Conservation (phyloP, 176 grass and related monocot genomes). For the Tillandsia leiboldiana region DNA sequence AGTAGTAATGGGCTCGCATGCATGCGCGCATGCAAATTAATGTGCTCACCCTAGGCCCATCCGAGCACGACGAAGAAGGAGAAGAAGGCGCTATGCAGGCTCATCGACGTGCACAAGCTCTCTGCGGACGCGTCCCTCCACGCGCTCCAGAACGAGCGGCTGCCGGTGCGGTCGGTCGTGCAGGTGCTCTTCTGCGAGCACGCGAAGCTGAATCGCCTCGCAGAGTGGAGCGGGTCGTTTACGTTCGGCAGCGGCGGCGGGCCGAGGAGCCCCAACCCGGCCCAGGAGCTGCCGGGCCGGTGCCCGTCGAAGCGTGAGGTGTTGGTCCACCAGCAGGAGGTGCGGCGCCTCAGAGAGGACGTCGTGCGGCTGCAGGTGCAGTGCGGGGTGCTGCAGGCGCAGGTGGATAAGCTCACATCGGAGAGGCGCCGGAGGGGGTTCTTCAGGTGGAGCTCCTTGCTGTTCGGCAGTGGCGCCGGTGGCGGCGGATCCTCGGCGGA, state of each 20-base stretch:
- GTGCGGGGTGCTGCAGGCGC: conserved; percentile 67
- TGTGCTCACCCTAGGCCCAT: conserved; percentile 40
- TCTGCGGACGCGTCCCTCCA: conserved; percentile 70
- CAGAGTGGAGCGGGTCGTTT: conserved; percentile 71
- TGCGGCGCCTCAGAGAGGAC: conserved; percentile 74
- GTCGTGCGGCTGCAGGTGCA: conserved; percentile 73
- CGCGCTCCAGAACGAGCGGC: conserved; percentile 87
- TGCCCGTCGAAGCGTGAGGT: conserved; percentile 82
- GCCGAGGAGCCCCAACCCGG: conserved; percentile 41
- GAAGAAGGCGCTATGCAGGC: conserved; percentile 46
- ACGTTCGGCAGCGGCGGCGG: not conserved
- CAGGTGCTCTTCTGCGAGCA: conserved; percentile 97
- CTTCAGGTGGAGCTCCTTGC: conserved; percentile 77
- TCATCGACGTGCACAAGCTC: conserved; percentile 84
- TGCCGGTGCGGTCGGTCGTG: conserved; percentile 74
- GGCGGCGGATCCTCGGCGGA: conserved; percentile 3
- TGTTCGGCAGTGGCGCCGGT: conserved; percentile 45
- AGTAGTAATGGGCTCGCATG: not conserved
- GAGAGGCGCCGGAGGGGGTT: conserved; percentile 48
- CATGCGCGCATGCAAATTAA: not conserved
- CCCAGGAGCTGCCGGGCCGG: conserved; percentile 33
- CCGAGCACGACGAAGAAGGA: conserved; percentile 61
- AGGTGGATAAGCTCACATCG: conserved; percentile 57
- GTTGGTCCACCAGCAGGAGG: conserved; percentile 73
- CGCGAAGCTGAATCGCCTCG: conserved; percentile 68